Evolutionary conservation across 163 green algal species (phyloP), one percentile per base, ranked within the genome.

Genomic region (Chlorella variabilis): DNA sequence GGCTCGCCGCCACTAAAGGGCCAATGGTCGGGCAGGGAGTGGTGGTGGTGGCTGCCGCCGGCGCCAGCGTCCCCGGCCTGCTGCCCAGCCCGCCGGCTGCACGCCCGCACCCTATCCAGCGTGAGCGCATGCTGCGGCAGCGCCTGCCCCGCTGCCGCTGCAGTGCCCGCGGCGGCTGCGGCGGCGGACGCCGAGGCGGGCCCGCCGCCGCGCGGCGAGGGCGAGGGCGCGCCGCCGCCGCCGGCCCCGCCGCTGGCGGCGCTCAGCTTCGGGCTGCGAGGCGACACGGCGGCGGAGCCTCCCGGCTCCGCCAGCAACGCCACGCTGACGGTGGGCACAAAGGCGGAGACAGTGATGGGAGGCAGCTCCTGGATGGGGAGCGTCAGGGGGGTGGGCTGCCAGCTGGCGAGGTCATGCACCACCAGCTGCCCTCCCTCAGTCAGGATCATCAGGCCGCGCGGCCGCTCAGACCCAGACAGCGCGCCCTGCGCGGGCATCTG

Each of bases 381-480:
- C 8, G 68, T 88, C 31, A 92, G 74, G 21, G 89, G 89, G 49
- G 77, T 77, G n/a, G 89, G 89, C 75, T 88, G 71, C 70, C 89
- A 87, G 17, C 42, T 84, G 27, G 38, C 6, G 11, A 92, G 75
- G 62, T 92, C 89, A 33, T 94, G 87, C 62, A 93, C 82, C 49
- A 92, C 83, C 31, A 95, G 78, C 71, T 94, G 87, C 3, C 91
- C 91, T 11, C 88, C 88, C 74, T 95, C 91, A 31, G 89, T 91
- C 8, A 95, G 82, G 25, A 92, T 84, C 38, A 95, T 77, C 31
- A 94, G 45, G 17, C 84, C 89, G 17, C 34, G 61, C 3, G 66
- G 62, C 2, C 84, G 75, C 29, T 89, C 88, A 21, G 78, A 48
- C 31, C 61, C 74, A 27, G 71, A 68, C n/a, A 92, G 75, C 18